phyloP scores from a whole-genome alignment of 306 rosid genomes.

The Acacia crassicarpa region DNA sequence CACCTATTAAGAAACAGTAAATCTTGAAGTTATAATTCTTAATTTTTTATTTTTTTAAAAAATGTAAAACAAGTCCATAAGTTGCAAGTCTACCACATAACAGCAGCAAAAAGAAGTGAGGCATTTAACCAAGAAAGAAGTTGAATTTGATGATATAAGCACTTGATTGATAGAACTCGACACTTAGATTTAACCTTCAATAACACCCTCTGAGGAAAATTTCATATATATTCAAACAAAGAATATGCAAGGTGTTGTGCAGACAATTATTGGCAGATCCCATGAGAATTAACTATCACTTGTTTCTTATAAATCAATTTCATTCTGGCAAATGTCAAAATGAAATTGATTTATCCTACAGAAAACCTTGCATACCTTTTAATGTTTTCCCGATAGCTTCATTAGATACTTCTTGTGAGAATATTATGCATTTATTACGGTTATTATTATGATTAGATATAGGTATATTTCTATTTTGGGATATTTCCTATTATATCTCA shows the following conservation, averaged over 20 bases:
- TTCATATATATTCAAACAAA: background rate
- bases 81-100: slow-evolving; percentile 16
- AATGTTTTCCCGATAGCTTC: background rate
- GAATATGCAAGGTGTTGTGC: slow-evolving; percentile 5
- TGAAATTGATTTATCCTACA: background rate
- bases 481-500: too few relatives aligned
- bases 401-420: slow-evolving; percentile 20
- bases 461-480: too few relatives aligned
- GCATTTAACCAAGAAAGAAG: slow-evolving; percentile 5
- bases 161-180: slow-evolving; percentile 18
- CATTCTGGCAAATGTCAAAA: background rate
- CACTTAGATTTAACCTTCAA: slow-evolving; percentile 14
- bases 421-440: too few relatives aligned
- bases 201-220: slow-evolving; percentile 16
- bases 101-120: slow-evolving; percentile 13
- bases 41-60: background rate
- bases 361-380: background rate
- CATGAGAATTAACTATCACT: slow-evolving; percentile 6
- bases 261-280: background rate
- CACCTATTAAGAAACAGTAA: slow-evolving; percentile 59
- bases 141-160: slow-evolving; percentile 10
- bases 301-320: background rate
- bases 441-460: too few relatives aligned
- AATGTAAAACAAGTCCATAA: background rate
- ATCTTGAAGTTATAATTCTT: background rate